Base-by-base conservation (phyloP, 192 early-diverging fungal species). In the Coemansia sp. region DNA sequence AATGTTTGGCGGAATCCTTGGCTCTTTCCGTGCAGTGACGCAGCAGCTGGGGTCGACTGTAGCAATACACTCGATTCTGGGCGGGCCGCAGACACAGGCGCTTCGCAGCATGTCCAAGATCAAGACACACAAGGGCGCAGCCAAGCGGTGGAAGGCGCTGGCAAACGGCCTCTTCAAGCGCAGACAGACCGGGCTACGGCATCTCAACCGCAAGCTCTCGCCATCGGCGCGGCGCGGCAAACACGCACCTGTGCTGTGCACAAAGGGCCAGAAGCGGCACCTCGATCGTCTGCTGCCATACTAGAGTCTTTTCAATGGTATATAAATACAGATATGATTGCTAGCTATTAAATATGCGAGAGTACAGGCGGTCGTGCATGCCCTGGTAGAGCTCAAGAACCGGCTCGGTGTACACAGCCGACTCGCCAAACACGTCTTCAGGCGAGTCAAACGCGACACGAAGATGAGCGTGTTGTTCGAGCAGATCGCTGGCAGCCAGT, bases 291-390 rank as follows among this genome's bases (percentile, higher is more conserved):
- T 80, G 61, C 67, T 80, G 38, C 77, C 77, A 0, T 79, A 79
- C 57, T 68, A 60, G 32, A 24, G 25, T 41, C 27, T 32, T 29
- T 17, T 9, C 19, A 17, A 19, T 21, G 15, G 41, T 45, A 45
- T 45, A 45, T 45, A 45, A 45, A 56, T 25, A 32, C 24, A 32
- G n/a, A 24, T 17, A 5, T n/a, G 5, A 3, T 21, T 12, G 25
- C 37, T 83, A 92, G 67, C 90, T 92, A 64, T 90, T 92, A 69
- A 92, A 92, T 24, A 92, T 75, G 37, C 89, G 73, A 17, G 91
- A 86, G 70, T 90, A 92, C 21, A 92, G 73, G 25, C 88, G 84
- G 66, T 90, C 91, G 66, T 92, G 91, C 75, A 90, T 83, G 7
- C 91, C 91, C 69, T 89, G 88, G 56, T 85, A 88, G 17, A 92